Evolutionary conservation across 2,329 filamentous ascomycete genomes (phyloP).

Genomic region (Claviceps pazoutovae): DNA sequence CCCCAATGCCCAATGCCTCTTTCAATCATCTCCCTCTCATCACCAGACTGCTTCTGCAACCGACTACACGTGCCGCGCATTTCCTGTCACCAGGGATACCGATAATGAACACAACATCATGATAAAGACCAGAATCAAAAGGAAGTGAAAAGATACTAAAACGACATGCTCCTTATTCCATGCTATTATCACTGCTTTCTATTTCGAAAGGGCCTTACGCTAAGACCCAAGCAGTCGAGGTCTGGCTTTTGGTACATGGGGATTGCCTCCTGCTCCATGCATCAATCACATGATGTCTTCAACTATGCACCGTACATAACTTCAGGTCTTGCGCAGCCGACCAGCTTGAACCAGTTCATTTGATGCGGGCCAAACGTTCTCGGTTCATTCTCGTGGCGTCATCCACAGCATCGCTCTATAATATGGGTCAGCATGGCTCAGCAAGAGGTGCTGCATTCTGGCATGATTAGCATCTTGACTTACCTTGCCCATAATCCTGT

Average conservation of each 20-base stretch:
- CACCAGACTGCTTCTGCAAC: neutral
- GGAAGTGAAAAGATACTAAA: neutral
- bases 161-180: neutral
- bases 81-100: neutral
- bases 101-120: neutral
- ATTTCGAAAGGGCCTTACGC: neutral
- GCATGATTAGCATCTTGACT: slow-evolving; percentile 9
- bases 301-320: neutral
- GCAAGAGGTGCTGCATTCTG: neutral
- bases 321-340: neutral
- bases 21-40: neutral
- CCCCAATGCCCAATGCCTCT: neutral
- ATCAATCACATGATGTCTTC: neutral
- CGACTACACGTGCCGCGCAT: neutral
- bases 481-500: slow-evolving; percentile 67
- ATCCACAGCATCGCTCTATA: slow-evolving; percentile 67
- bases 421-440: slow-evolving; percentile 14
- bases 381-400: slow-evolving; percentile 70
- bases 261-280: neutral
- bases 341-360: slow-evolving; percentile 11
- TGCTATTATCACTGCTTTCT: neutral
- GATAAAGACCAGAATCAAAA: neutral
- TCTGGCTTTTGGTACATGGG: neutral
- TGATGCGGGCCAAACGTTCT: slow-evolving; percentile 52
- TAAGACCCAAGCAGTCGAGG: neutral